These are phyloP conservation scores for Ophiostoma sp. DNA, from an alignment of 2,329 filamentous ascomycete genomes.

Conservation along the genomic window DNA sequence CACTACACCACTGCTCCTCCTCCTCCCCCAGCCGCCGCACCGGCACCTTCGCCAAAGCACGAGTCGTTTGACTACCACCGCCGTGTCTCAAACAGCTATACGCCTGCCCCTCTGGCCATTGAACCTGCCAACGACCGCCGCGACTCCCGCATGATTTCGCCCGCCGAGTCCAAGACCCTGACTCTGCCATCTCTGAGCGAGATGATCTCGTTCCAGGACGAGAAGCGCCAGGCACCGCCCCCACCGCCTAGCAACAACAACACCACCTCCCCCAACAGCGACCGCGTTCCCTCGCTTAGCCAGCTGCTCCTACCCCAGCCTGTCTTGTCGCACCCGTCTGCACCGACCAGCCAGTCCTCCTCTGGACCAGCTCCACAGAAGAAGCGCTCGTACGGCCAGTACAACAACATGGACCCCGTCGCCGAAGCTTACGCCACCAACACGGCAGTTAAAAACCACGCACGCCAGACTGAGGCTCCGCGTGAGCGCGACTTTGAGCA, in stretches of 20 bases:
- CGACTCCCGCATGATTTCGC: constrained; percentile 18
- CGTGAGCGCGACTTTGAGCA: constrained; percentile 24
- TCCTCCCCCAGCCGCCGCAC: constrained; percentile 15
- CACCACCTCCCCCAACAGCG: constrained; percentile 20
- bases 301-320: constrained; percentile 28
- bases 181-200: constrained; percentile 31
- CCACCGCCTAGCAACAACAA: constrained; percentile 6
- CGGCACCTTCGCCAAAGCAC: constrained; percentile 24
- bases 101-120: constrained; percentile 22
- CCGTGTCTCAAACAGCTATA: constrained; percentile 26
- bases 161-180: constrained; percentile 25
- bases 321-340: constrained; percentile 6
- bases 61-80: constrained; percentile 29
- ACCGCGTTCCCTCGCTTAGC: constrained; percentile 30
- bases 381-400: constrained; percentile 31
- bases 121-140: constrained; percentile 17
- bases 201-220: constrained; percentile 28
- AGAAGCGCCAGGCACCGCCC: constrained; percentile 15
- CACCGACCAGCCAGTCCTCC: background rate
- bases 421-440: constrained; percentile 20
- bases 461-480: constrained; percentile 24
- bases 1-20: constrained; percentile 33
- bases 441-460: constrained; percentile 30
- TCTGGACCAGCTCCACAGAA: constrained; percentile 16
- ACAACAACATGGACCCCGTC: constrained; percentile 26